Percentiles rank a stretch among this genome's conserved stretches.
These are phyloP conservation scores for Lentinula edodes DNA, from an alignment of 768 basidiomycete species.

Conservation along the genomic window DNA sequence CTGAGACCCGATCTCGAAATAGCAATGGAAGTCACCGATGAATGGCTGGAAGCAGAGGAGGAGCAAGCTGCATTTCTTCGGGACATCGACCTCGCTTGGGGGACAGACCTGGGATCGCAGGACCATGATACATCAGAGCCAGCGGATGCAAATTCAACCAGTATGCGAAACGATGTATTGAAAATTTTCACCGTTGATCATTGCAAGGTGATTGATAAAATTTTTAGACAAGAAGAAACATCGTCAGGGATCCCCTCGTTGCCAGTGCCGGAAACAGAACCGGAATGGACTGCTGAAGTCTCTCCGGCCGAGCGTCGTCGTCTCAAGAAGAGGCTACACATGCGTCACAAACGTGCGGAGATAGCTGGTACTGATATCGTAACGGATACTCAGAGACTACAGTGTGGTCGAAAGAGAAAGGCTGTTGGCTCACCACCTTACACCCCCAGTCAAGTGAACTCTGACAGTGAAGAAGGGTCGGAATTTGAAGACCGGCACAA, in stretches of 20 bases:
- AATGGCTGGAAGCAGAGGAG: slow-evolving; percentile 28
- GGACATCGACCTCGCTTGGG: slow-evolving; percentile 12
- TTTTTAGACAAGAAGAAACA: background rate
- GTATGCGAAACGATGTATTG: slow-evolving; percentile 6
- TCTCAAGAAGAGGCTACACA: slow-evolving; percentile 59
- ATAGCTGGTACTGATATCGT: slow-evolving; percentile 29
- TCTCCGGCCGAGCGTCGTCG: slow-evolving; percentile 49
- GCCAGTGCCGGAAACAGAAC: background rate
- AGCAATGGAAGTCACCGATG: slow-evolving; percentile 30
- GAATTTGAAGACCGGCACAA: background rate
- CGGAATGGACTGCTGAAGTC: slow-evolving; percentile 17
- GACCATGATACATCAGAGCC: background rate
- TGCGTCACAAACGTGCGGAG: slow-evolving; percentile 65
- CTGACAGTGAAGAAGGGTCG: background rate
- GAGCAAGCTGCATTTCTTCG: slow-evolving; percentile 20
- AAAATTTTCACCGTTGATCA: slow-evolving; percentile 17
- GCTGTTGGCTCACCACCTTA: slow-evolving; percentile 13
- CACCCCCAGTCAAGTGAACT: slow-evolving; percentile 7
- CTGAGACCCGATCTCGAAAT: slow-evolving; percentile 13
- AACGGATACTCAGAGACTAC: slow-evolving; percentile 25
- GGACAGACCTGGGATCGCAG: background rate
- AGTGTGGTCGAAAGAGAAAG: slow-evolving; percentile 27
- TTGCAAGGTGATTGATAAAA: slow-evolving; percentile 19
- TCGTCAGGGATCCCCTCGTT: background rate
- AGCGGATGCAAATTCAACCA: background rate